A percentile compares a stretch with the other conserved stretches of the same genome.
These are phyloP conservation scores for Metschnikowia colocasiae DNA, from an alignment of 805 yeast genomes.

Conservation along the genomic window DNA sequence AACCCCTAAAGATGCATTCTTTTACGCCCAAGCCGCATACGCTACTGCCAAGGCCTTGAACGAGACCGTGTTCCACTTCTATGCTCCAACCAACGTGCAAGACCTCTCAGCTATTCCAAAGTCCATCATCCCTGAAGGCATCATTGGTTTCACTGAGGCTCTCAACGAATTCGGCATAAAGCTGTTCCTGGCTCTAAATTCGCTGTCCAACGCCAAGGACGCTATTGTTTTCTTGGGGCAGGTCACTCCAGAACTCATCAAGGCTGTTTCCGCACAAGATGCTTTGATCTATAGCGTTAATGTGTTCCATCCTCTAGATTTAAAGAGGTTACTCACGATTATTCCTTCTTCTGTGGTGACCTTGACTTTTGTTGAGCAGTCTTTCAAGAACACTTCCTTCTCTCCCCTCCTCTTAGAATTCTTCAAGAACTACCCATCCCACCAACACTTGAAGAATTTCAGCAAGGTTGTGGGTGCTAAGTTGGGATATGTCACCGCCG, in stretches of 20 bases:
- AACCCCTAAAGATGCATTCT: slow-evolving; percentile 48
- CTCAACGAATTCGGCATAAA: slow-evolving; percentile 23
- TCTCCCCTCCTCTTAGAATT: slow-evolving; percentile 75
- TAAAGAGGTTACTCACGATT: slow-evolving; percentile 44
- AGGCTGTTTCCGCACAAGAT: slow-evolving; percentile 34
- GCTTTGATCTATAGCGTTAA: slow-evolving; percentile 55
- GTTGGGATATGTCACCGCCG: slow-evolving; percentile 45
- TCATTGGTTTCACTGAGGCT: slow-evolving; percentile 21
- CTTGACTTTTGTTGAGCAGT: slow-evolving; percentile 67
- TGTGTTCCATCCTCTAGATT: slow-evolving; percentile 70
- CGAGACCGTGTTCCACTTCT: slow-evolving; percentile 72
- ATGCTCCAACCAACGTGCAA: slow-evolving; percentile 29
- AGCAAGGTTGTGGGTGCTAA: slow-evolving; percentile 52
- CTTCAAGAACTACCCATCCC: slow-evolving; percentile 52
- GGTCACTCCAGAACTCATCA: slow-evolving; percentile 41
- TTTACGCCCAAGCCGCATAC: slow-evolving; percentile 56
- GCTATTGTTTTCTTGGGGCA: slow-evolving; percentile 65
- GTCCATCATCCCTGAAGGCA: background rate
- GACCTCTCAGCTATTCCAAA: slow-evolving; percentile 8
- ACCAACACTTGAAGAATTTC: slow-evolving; percentile 45
- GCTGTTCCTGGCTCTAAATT: slow-evolving; percentile 31
- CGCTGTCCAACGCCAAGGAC: slow-evolving; percentile 35
- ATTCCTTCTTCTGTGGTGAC: slow-evolving; percentile 55
- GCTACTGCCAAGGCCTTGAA: slow-evolving; percentile 46
- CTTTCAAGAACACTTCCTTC: slow-evolving; percentile 38